Percentiles rank a stretch among this genome's conserved stretches.
Conservation (phyloP, 2,329 filamentous ascomycete genomes). For the Aspergillus sclerotialis region DNA sequence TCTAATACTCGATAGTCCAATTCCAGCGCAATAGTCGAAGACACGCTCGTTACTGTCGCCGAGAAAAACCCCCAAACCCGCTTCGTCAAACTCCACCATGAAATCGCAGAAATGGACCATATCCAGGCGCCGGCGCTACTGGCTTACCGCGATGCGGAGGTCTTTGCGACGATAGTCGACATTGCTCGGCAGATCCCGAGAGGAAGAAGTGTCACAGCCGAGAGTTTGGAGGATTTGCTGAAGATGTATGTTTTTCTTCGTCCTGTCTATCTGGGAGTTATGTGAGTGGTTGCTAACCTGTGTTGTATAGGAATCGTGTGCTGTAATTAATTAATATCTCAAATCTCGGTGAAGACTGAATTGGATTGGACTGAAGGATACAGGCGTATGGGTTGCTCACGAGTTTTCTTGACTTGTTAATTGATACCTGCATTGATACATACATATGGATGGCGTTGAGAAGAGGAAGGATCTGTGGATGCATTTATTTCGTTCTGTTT, state of each 20-base stretch:
- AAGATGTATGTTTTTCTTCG: constrained; percentile 41
- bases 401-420: not conserved
- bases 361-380: not conserved
- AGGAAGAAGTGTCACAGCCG: constrained; percentile 42
- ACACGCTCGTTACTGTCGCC: constrained; percentile 69
- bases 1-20: too few relatives aligned
- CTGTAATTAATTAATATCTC: not conserved
- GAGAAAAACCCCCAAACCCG: constrained; percentile 62
- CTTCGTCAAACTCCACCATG: constrained; percentile 86
- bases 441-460: not conserved
- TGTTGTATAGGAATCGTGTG: not conserved
- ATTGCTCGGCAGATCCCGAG: constrained; percentile 77
- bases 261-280: not conserved
- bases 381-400: not conserved
- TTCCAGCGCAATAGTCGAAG: constrained; percentile 71
- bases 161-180: constrained; percentile 84
- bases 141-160: constrained; percentile 81
- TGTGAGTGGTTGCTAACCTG: not conserved
- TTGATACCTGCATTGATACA: not conserved
- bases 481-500: too few relatives aligned
- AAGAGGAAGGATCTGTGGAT: not conserved
- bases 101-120: constrained; percentile 89
- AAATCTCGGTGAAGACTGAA: not conserved
- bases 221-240: constrained; percentile 52
- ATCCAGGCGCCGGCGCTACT: constrained; percentile 81